Base-by-base conservation (phyloP, 257 asterid genomes). In the Penstemon newberryi region DNA sequence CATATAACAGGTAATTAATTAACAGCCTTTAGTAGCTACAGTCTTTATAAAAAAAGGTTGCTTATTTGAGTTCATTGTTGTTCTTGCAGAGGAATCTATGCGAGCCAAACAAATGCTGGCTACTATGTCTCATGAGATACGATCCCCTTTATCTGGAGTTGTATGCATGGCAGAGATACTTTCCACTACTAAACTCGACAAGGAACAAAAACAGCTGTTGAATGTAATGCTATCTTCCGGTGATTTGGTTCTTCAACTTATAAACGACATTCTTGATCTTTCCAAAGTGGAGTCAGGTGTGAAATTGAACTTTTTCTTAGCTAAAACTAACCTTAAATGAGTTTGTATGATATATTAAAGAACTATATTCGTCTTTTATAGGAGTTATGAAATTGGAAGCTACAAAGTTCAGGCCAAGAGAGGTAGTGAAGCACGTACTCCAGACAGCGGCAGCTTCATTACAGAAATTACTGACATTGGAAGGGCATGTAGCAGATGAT, bases 21-120 rank as follows among this genome's bases (percentile, higher is more conserved):
- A 25, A 2, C 1, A 25, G 33, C 33, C 33, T 25, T 25, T 25
- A 25, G 1, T 25, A 25, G 1, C 33, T 25, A 25, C 33, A 25
- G 33, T 25, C 33, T 25, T 25, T 25, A 52, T 60, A 40, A 65
- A 53, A 58, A 40, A 11, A 60, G 51, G 65, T 70, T 9, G 40
- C 63, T 68, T 47, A 75, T 60, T 56, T 18, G 19, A 15, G 43
- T 46, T 40, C 37, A 13, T 13, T 53, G 8, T 13, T 49, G 4
- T 47, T 71, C 59, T 49, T 58, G 67, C 87, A 87, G 96, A 91
- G 97, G 96, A 91, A 78, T 87, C 95, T 3, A 91, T 91, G 96
- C 78, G 97, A 44, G 97, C 96, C 37, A 91, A 91, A 58, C 96
- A 91, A 80, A 91, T 91, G 97, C 85, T 91, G 43, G 97, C 97